A percentile compares a stretch with the other conserved stretches of the same genome.
Conservation (phyloP, 805 yeast genomes). For the Scheffersomyces lignosus region DNA sequence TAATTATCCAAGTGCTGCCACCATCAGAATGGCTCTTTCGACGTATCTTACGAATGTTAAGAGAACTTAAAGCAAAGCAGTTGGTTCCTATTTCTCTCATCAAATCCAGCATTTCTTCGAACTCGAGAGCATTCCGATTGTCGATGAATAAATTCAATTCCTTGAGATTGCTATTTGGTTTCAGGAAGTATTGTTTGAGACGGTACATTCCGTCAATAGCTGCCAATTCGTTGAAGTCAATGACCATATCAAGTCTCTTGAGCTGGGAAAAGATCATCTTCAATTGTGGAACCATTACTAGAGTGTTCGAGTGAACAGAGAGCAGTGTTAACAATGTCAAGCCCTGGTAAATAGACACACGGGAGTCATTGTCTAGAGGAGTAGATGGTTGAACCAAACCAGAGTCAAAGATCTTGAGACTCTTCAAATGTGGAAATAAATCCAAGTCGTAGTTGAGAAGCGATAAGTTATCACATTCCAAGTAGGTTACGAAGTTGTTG, state of each 20-base stretch:
- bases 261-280: conserved; percentile 6
- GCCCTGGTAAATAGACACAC: not conserved
- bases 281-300: conserved; percentile 8
- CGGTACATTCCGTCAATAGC: conserved; percentile 4
- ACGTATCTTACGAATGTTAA: conserved; percentile 8
- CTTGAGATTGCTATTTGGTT: not conserved
- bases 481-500: conserved; percentile 17
- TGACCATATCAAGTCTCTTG: conserved; percentile 17
- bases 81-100: conserved; percentile 3
- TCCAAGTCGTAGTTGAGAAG: conserved; percentile 13
- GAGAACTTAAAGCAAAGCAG: conserved; percentile 4
- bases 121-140: conserved; percentile 11
- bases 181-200: conserved; percentile 3
- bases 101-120: conserved; percentile 8
- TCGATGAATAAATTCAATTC: conserved; percentile 17
- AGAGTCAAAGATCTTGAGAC: conserved; percentile 21
- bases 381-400: not conserved
- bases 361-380: not conserved
- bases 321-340: conserved; percentile 3
- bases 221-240: conserved; percentile 18
- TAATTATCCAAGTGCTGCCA: not conserved
- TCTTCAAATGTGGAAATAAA: conserved; percentile 17
- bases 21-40: conserved; percentile 2
- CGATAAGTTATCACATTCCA: conserved; percentile 24
- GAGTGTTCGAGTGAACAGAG: conserved; percentile 16